These are phyloP conservation scores for Scopulariopsis brevicaulis DNA, from an alignment of 2,329 filamentous ascomycete species.

Conservation along the genomic window DNA sequence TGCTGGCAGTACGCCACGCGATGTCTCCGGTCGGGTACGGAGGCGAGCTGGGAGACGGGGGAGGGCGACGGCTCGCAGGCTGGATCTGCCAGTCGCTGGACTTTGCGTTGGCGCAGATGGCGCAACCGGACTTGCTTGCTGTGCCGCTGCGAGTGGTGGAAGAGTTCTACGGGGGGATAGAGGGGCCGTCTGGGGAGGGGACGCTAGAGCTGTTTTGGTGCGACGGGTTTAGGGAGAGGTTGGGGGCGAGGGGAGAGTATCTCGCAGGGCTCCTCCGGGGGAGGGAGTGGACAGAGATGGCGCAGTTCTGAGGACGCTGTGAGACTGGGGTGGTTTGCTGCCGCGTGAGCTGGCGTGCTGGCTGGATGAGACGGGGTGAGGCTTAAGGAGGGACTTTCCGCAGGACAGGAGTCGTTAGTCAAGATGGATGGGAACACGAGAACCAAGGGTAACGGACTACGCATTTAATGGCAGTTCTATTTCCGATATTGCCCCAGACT, in stretches of 20 bases:
- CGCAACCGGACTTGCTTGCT: constrained; percentile 33
- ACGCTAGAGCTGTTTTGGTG: constrained; percentile 36
- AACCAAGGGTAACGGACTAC: no score
- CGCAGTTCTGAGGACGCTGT: constrained; percentile 4
- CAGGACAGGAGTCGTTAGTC: background rate
- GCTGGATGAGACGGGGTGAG: background rate
- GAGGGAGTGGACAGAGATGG: constrained; percentile 26
- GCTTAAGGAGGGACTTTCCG: background rate
- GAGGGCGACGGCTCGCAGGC: constrained; percentile 29
- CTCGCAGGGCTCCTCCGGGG: constrained; percentile 25
- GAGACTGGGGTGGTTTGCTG: background rate
- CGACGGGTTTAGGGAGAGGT: constrained; percentile 26
- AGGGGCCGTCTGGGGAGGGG: constrained; percentile 24
- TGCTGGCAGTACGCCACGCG: constrained; percentile 30
- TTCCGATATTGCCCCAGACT: background rate
- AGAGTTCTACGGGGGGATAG: constrained; percentile 28
- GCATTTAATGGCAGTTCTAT: no score
- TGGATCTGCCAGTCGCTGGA: constrained; percentile 40
- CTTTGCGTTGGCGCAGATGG: constrained; percentile 27
- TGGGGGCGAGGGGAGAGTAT: constrained; percentile 27
- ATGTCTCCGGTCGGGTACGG: constrained; percentile 26
- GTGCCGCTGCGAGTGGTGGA: constrained; percentile 29
- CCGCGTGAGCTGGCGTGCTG: background rate
- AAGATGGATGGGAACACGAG: background rate
- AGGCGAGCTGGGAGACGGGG: constrained; percentile 25